Evolutionary conservation across 805 yeast genomes (phyloP), one percentile per base, ranked within the genome.

Genomic region (Saturnispora mendoncae): DNA sequence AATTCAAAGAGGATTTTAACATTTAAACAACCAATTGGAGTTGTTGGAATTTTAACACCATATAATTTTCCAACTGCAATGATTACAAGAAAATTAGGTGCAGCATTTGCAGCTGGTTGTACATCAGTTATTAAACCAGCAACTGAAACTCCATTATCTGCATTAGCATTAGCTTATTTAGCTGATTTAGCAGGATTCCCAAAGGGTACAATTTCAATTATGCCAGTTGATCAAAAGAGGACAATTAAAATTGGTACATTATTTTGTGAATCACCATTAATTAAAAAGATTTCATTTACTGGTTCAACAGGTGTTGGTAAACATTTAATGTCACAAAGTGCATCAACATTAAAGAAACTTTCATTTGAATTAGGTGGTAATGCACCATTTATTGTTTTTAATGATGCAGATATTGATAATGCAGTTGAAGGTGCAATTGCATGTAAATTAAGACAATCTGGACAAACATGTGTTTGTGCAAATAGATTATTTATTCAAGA

Each of bases 281-380:
- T 78, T 51, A 72, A 71, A 58, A 78, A 78, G 64, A 66, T 78
- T 53, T 78, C 84, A n/a, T 78, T 78, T 62, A 78, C 84, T 36
- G 84, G 84, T 54, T 76, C 82, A 29, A 77, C 84, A 33, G 73
- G 71, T 40, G 71, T 74, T 45, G 97, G 97, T 58, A 82, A 84
- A 62, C 66, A 65, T 54, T 83, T 88, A 58, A 80, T 84, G 81
- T 74, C 74, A 63, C 88, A 95, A 48, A 87, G 95, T 48, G 85
- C 94, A 48, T 73, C 84, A 36, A 78, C 79, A 65, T 72, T 88
- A 64, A 88, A 88, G 74, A 86, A 84, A 63, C 84, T 87, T 48
- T 87, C 97, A 33, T 73, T 88, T 60, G 97, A 88, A 69, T 77
- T 87, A 55, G 97, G 97, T 59, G 97, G 97, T 60, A 88, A 88